A percentile compares a stretch with the other conserved stretches of the same genome.
These are phyloP conservation scores for Rhypophila decipiens DNA, from an alignment of 495 filamentous ascomycete species.

Conservation along the genomic window DNA sequence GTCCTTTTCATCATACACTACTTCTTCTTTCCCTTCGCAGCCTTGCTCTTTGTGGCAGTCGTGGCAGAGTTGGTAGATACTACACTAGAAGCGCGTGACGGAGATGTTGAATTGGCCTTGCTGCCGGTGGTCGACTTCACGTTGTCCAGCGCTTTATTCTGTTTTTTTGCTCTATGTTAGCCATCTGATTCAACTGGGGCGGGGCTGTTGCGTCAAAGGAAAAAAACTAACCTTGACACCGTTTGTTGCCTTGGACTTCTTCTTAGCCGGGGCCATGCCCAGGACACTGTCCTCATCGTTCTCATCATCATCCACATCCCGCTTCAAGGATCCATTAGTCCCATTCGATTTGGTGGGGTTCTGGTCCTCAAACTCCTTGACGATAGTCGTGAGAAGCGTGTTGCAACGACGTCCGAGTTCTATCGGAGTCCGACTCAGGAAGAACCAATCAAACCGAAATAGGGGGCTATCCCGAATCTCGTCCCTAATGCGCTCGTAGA, in stretches of 20 bases:
- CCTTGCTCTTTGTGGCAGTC: constrained; percentile 35
- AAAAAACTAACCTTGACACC: constrained; percentile 54
- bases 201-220: not conserved
- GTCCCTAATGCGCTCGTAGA: constrained; percentile 81
- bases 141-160: constrained; percentile 61
- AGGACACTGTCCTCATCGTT: constrained; percentile 75
- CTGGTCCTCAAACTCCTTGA: constrained; percentile 79
- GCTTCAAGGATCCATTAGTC: constrained; percentile 63
- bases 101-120: constrained; percentile 50
- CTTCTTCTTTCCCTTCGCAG: constrained; percentile 51
- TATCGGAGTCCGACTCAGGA: constrained; percentile 85
- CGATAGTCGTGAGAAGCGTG: constrained; percentile 87
- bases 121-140: constrained; percentile 49
- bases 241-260: constrained; percentile 79
- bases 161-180: constrained; percentile 18
- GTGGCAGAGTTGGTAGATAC: constrained; percentile 40
- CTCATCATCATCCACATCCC: constrained; percentile 67
- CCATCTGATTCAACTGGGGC: not conserved
- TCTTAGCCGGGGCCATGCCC: constrained; percentile 74
- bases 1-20: too few relatives aligned
- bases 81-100: constrained; percentile 50
- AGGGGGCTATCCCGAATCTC: constrained; percentile 91
- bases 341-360: constrained; percentile 53
- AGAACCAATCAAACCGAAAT: constrained; percentile 99
- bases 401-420: constrained; percentile 90